Percentiles rank a stretch among this genome's conserved stretches.
These are phyloP conservation scores for Teratosphaeria zuluensis DNA, from an alignment of 2,329 filamentous ascomycete genomes.

Conservation along the genomic window DNA sequence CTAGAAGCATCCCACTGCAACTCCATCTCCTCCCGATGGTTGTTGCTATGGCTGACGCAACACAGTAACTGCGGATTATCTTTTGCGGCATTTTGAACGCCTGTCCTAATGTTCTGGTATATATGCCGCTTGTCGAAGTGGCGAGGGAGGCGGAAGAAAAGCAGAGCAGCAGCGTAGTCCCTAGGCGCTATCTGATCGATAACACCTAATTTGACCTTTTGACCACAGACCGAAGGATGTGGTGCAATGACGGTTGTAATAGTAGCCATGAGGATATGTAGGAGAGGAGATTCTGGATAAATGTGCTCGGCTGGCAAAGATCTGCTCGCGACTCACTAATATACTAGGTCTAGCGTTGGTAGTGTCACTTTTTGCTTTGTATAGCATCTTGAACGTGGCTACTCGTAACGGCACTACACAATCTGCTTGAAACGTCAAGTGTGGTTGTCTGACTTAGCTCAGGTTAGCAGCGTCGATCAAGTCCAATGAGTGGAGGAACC, in stretches of 20 bases:
- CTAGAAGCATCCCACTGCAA: neutral
- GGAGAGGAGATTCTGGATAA: neutral
- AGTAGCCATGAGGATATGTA: slow-evolving; percentile 1
- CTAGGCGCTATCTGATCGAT: slow-evolving; percentile 7
- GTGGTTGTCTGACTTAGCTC: too few species aligned
- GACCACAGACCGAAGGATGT: neutral
- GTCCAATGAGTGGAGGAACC: too few species aligned
- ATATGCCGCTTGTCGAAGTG: neutral
- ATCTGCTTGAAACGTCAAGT: too few species aligned
- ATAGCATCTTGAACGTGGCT: too few species aligned
- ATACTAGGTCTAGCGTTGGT: too few species aligned
- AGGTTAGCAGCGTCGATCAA: too few species aligned
- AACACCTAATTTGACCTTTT: slow-evolving; percentile 3
- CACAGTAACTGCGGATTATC: slow-evolving; percentile 4
- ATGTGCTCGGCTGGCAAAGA: neutral
- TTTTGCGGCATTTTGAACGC: neutral
- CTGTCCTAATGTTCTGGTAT: neutral
- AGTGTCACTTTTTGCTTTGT: too few species aligned
- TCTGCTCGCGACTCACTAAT: too few species aligned
- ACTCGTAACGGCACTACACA: too few species aligned
- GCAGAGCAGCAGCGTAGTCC: slow-evolving; percentile 1
- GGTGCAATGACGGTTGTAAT: slow-evolving; percentile 3
- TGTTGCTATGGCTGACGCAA: neutral
- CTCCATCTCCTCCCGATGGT: slow-evolving; percentile 5
- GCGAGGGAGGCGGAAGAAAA: slow-evolving; percentile 2